phyloP scores from a whole-genome alignment of 1,284 basidiomycete genomes.

The Lentinula novae-zelandiae region DNA sequence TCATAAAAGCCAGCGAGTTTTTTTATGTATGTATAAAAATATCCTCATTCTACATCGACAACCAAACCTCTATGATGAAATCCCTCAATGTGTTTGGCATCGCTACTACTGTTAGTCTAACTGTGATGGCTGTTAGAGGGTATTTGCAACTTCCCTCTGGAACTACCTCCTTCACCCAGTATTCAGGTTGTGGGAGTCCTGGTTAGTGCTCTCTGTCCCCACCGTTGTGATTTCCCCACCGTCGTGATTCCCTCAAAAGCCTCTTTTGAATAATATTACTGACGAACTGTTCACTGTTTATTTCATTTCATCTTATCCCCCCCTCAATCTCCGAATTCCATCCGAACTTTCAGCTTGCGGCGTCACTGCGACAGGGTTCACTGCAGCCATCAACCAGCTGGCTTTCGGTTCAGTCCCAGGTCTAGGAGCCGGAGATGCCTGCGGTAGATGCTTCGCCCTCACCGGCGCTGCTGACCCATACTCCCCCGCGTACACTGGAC shows the following conservation, averaged over 20 bases:
- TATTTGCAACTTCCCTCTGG: slow-evolving; percentile 51
- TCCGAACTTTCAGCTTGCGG: slow-evolving; percentile 43
- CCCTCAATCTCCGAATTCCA: too few species aligned
- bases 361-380: slow-evolving; percentile 43
- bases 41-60: not conserved
- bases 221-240: not conserved
- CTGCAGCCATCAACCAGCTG: slow-evolving; percentile 54
- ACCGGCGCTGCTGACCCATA: slow-evolving; percentile 50
- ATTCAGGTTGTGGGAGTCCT: slow-evolving; percentile 44
- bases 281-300: too few species aligned
- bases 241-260: not conserved
- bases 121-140: slow-evolving; percentile 22
- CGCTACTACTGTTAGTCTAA: not conserved
- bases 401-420: slow-evolving; percentile 49
- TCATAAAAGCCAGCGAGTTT: not conserved
- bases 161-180: slow-evolving; percentile 51
- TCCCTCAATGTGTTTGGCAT: not conserved
- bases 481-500: slow-evolving; percentile 46
- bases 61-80: too few species aligned
- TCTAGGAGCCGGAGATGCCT: slow-evolving; percentile 53
- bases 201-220: slow-evolving; percentile 26
- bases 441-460: slow-evolving; percentile 53
- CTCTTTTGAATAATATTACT: too few species aligned
- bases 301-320: too few species aligned
- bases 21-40: too few species aligned